Base-by-base conservation (phyloP, 305 asterid genomes). In the Striga hermonthica region DNA sequence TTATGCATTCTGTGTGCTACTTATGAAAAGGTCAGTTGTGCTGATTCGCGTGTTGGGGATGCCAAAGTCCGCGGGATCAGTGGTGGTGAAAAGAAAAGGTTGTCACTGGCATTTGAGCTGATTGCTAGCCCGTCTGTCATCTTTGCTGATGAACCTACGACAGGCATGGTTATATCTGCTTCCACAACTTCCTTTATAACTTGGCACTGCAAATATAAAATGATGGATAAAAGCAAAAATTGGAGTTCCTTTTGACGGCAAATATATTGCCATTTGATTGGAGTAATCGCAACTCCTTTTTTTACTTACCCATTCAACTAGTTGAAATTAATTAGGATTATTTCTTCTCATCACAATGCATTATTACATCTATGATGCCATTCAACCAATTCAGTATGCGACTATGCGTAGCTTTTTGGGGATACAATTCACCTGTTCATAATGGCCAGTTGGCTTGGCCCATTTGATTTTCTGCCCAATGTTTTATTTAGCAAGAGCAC, bases 61-160 rank as follows among this genome's bases (percentile, higher is more conserved):
- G 92, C 92, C 55, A 93, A 90, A 86, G 85, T 86, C 63, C 99
- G 97, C 69, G 99, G 97, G 73, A 80, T 93, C 67, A 93, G 99
- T 83, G 99, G 97, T 38, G 99, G 99, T 67, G 99, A 93, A 75
- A 93, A 79, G 95, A 93, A 93, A 78, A 85, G 99, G 75, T 69
- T 93, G 74, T 78, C 99, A 22, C 74, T 93, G 76, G 99, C 97
- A 48, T 93, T 97, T 71, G 97, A 93, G 70, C 95, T 93, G 12
- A 93, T 93, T 69, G 97, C 99, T 68, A 93, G 99, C 73, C 99
- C 99, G 65, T 90, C 99, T 38, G 89, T 90, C 76, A 81, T 93
- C 69, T 93, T 93, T 79, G 96, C 99, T 69, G 99, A 93, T 80
- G 99, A 93, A 74, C 99, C 99, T 62, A 93, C 99, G 9, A 88